A percentile compares a stretch with the other conserved stretches of the same genome.
phyloP scores from a whole-genome alignment of 768 basidiomycete species.

The Lactifluus hygrophoroides region DNA sequence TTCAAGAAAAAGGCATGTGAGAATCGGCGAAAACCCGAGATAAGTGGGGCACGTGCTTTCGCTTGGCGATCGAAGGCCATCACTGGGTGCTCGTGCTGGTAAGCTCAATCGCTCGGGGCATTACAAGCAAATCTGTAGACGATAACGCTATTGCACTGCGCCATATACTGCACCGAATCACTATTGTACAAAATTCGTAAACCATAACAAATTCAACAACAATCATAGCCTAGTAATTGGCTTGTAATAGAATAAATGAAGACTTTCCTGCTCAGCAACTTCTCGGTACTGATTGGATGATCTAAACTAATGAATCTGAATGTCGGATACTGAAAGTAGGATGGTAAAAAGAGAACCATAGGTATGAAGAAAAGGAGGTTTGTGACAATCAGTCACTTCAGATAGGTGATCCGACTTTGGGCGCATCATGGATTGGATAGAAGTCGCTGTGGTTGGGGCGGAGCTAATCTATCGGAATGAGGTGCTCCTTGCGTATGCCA shows the following conservation, averaged over 20 bases:
- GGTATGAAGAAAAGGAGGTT: background rate
- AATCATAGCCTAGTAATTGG: background rate
- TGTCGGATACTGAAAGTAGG: background rate
- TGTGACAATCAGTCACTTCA: background rate
- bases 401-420: background rate
- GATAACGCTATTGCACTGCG: too few species aligned
- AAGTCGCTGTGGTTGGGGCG: background rate
- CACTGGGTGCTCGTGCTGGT: too few species aligned
- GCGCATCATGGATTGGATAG: background rate
- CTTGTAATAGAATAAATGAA: background rate
- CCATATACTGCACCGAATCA: background rate
- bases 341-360: background rate
- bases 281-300: background rate
- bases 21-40: too few species aligned
- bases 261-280: too few species aligned
- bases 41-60: too few species aligned
- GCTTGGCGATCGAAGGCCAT: too few species aligned
- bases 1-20: too few species aligned
- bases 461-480: background rate
- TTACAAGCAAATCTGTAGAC: too few species aligned
- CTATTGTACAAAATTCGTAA: background rate
- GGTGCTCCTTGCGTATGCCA: conserved; percentile 3
- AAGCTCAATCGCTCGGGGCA: too few species aligned
- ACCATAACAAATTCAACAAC: background rate
- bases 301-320: background rate